These are phyloP conservation scores for Biscogniauxia marginata DNA, from an alignment of 2,329 filamentous ascomycete species.

Conservation along the genomic window DNA sequence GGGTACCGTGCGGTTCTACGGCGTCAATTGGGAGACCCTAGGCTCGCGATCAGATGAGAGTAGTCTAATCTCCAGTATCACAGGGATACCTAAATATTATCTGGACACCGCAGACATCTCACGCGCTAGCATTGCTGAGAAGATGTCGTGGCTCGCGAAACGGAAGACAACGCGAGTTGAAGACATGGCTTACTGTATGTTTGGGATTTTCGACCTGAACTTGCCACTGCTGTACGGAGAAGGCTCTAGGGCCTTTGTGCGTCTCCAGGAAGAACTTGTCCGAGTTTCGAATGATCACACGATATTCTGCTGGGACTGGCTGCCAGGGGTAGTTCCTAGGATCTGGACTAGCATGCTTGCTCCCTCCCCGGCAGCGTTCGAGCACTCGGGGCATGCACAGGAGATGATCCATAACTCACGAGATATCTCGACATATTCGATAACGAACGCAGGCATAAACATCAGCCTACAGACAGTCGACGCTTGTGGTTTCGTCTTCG, in stretches of 20 bases:
- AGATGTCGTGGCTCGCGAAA: conserved; percentile 11
- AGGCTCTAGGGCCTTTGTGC: conserved; percentile 4
- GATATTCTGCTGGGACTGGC: conserved; percentile 5
- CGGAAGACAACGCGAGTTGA: conserved; percentile 12
- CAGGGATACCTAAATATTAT: conserved; percentile 2
- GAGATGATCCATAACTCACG: not conserved
- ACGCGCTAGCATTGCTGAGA: not conserved
- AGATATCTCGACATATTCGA: not conserved
- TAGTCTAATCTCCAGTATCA: conserved; percentile 1
- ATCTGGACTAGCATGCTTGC: not conserved
- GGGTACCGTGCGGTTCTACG: conserved; percentile 3
- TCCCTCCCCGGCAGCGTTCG: not conserved
- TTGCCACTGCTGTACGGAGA: conserved; percentile 17
- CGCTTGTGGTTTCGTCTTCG: not conserved
- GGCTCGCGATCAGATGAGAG: not conserved
- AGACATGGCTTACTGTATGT: conserved; percentile 15
- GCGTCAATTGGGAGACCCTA: conserved; percentile 3
- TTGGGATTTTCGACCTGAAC: conserved; percentile 17
- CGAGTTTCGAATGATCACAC: conserved; percentile 6
- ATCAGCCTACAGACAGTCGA: not conserved
- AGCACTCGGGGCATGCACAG: not conserved
- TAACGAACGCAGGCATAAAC: not conserved
- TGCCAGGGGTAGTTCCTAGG: not conserved
- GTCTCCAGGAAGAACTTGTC: conserved; percentile 14
- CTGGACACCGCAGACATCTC: not conserved